phyloP scores from a whole-genome alignment of 2,329 filamentous ascomycete species.

The Aspergillus brasiliensis region DNA sequence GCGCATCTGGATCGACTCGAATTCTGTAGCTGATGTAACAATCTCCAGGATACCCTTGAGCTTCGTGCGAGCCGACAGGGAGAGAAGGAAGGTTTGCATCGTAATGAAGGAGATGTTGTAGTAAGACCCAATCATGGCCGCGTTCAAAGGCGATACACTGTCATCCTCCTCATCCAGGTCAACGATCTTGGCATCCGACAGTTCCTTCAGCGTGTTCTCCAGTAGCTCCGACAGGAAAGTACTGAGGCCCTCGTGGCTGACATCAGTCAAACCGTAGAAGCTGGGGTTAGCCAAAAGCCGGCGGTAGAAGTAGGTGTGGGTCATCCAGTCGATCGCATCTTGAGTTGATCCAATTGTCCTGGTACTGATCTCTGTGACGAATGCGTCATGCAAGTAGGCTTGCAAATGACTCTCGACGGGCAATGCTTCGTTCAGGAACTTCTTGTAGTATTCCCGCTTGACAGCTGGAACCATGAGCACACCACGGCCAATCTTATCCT shows the following conservation, averaged over 20 bases:
- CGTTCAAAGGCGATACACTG: slow-evolving; percentile 83
- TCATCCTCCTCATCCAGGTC: slow-evolving; percentile 95
- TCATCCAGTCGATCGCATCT: slow-evolving; percentile 97
- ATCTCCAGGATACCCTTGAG: slow-evolving; percentile 97
- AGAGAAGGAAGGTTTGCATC: slow-evolving; percentile 97
- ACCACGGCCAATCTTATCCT: slow-evolving; percentile 80
- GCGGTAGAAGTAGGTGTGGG: slow-evolving; percentile 97
- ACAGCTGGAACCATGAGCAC: slow-evolving; percentile 96
- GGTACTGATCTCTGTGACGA: slow-evolving; percentile 95
- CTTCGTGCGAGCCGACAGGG: slow-evolving; percentile 83
- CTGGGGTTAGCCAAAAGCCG: slow-evolving; percentile 92
- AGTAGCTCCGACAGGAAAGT: slow-evolving; percentile 92
- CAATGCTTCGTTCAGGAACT: slow-evolving; percentile 93
- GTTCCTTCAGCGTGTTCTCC: slow-evolving; percentile 86
- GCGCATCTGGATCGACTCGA: slow-evolving; percentile 91
- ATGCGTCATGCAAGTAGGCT: slow-evolving; percentile 89
- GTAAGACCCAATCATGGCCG: slow-evolving; percentile 97
- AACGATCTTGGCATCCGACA: slow-evolving; percentile 91
- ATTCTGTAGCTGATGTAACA: slow-evolving; percentile 93
- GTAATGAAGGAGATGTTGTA: slow-evolving; percentile 99
- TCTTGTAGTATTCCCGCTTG: slow-evolving; percentile 97
- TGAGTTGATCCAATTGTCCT: slow-evolving; percentile 94
- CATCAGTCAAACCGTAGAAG: slow-evolving; percentile 88
- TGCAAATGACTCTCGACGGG: slow-evolving; percentile 94
- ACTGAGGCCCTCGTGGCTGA: slow-evolving; percentile 90